Conservation (phyloP, 345 rosid genomes). For the Gossypium herbaceum region DNA sequence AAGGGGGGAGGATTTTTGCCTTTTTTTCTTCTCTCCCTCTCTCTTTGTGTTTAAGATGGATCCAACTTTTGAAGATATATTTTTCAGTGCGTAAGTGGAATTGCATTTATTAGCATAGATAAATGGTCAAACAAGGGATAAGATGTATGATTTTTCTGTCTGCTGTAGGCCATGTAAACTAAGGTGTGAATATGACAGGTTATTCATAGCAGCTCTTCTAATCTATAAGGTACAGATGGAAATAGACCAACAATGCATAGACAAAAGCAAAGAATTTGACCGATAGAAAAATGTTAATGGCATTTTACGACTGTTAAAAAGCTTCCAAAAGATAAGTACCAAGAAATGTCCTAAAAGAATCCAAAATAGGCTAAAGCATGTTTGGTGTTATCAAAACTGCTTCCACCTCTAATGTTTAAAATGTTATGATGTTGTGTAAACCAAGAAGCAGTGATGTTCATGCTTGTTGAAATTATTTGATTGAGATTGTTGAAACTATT, state of each 20-base stretch:
- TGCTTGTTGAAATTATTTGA: background rate
- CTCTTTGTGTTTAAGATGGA: background rate
- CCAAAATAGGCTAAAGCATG: background rate
- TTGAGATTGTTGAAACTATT: background rate
- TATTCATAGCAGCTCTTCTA: background rate
- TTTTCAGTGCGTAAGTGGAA: background rate
- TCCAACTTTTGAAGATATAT: background rate
- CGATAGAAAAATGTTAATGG: background rate
- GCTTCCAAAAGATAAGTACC: background rate
- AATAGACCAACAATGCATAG: background rate
- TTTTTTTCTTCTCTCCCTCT: background rate
- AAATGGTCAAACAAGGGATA: background rate
- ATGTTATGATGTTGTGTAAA: background rate
- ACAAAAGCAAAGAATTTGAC: background rate
- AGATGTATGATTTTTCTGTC: background rate
- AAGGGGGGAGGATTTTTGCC: background rate
- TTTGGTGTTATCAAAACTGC: background rate
- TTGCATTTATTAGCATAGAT: background rate
- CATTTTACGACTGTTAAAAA: background rate
- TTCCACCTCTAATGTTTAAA: background rate
- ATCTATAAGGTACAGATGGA: background rate
- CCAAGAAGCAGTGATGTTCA: background rate
- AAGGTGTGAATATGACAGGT: background rate
- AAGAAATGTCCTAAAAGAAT: conserved; percentile 1
- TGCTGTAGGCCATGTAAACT: background rate